Base-by-base conservation (phyloP, 1,139 yeast species). In the Taiozyma sp. region DNA sequence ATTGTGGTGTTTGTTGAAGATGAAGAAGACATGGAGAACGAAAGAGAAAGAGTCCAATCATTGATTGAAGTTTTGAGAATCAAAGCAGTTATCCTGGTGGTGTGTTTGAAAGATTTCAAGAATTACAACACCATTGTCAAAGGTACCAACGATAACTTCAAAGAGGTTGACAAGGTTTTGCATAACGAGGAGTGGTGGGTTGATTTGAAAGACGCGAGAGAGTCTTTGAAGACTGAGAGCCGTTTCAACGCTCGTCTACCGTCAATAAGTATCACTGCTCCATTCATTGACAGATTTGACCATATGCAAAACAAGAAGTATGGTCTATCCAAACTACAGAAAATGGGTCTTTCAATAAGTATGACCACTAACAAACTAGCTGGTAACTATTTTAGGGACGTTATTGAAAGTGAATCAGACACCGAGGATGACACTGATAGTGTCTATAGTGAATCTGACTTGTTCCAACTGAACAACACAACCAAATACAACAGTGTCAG, bases 1-100 rank as follows among this genome's bases (percentile, higher is more conserved):
- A 89, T 93, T 8, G 82, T 91, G 52, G 96, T 88, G 0, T 91
- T 93, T 74, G 98, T 93, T 21, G 99, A 93, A 68, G 75, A 75
- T 50, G 73, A 70, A 45, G 73, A 71, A 2, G 97, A 91, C 58
- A 80, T 89, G 24, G 77, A 71, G 3, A 90, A 86, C 49, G 99
- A 93, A 62, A 68, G 69, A 37, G 68, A 68, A 14, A 70, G 97
- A 49, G 79, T 93, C 43, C 61, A 64, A 5, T 79, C 80, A 39
- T 69, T 93, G 42, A 70, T 93, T 44, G 83, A 80, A n/a, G 84
- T 83, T 28, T 73, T 93, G 50, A 76, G 99, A 61, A 91, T 93
- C 52, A 85, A 83, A 42, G 96, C 97, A 0, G 82, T 81, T 53
- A 74, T 89, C 19, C 68, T 85, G 44, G 90, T 90, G 1, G 72